Evolutionary conservation across 108 stramenopile genomes (phyloP), one percentile per base, ranked within the genome.

Genomic region (Mediolabrus comicus): DNA sequence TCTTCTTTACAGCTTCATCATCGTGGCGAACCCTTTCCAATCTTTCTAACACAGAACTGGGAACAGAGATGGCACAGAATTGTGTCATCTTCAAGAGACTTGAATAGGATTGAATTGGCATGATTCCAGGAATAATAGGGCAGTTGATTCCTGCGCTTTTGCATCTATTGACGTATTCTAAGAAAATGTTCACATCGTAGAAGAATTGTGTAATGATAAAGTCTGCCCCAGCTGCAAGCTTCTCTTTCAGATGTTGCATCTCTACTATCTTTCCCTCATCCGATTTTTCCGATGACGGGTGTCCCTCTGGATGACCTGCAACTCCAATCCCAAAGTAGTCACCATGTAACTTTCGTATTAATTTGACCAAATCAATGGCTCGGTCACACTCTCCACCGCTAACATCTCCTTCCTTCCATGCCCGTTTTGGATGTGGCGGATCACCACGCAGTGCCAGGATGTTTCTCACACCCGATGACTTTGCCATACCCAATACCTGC

Each of bases 131-230:
- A 36, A 98, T 84, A 17, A 98, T 96, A 28, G 97, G 97, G 71
- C 92, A 91, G 3, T 38, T 67, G 46, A 98, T 98, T 9, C 98
- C 97, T 16, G 56, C 56, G 2, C 29, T 84, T 43, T 87, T 60
- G 77, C 97, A 97, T 41, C 69, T 72, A 30, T 81, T 76, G 51
- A 88, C 92, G 67, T 88, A 98, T 8, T 81, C 73, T 26, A 96
- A 64, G 75, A 95, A 98, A 1, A 82, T 79, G 29, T 83, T 74
- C 4, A 82, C 74, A 66, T 97, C 95, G 66, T 97, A 98, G 69
- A 98, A 97, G 77, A 98, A 97, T 74, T 98, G 98, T 11, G 97
- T 97, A 51, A 97, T 77, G 49, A 98, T 88, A 63, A 98, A 97
- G 72, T 97, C 96, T 16, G 96, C 97, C 22, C 98, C 97, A 4